phyloP scores from a whole-genome alignment of 2,329 filamentous ascomycete genomes.

The Diaporthe ampelina region DNA sequence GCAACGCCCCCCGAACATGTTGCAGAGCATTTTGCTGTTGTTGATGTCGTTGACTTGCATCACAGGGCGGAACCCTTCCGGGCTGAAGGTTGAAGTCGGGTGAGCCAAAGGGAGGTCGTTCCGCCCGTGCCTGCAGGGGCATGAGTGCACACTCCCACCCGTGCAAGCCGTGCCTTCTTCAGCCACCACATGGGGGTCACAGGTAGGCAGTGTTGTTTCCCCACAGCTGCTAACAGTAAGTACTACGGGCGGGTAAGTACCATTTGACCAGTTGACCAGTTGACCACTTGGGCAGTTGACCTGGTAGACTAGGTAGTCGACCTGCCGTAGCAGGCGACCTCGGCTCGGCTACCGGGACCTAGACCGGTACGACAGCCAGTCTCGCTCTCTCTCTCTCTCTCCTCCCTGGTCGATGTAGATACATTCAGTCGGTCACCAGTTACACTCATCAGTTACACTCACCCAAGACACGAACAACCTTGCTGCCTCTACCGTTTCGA shows the following conservation, averaged over 20 bases:
- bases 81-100: neutral
- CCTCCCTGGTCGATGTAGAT: neutral
- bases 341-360: constrained; percentile 8
- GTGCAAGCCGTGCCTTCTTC: neutral
- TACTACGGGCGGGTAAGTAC: too few relatives aligned
- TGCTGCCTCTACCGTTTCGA: constrained; percentile 17
- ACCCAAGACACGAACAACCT: neutral
- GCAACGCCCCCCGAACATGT: neutral
- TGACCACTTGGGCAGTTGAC: neutral
- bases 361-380: neutral
- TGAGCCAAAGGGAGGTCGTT: constrained; percentile 3
- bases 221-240: neutral
- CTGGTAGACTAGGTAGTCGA: neutral
- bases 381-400: neutral
- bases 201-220: neutral
- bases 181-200: neutral
- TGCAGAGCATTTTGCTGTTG: neutral
- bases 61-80: constrained; percentile 12
- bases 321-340: neutral
- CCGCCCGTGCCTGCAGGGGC: constrained; percentile 5
- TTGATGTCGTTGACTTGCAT: constrained; percentile 6
- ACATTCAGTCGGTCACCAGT: neutral
- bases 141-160: neutral
- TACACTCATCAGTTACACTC: neutral
- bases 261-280: too few relatives aligned